phyloP scores from a whole-genome alignment of 768 basidiomycete species.

The Paxillus ammoniavirescens region DNA sequence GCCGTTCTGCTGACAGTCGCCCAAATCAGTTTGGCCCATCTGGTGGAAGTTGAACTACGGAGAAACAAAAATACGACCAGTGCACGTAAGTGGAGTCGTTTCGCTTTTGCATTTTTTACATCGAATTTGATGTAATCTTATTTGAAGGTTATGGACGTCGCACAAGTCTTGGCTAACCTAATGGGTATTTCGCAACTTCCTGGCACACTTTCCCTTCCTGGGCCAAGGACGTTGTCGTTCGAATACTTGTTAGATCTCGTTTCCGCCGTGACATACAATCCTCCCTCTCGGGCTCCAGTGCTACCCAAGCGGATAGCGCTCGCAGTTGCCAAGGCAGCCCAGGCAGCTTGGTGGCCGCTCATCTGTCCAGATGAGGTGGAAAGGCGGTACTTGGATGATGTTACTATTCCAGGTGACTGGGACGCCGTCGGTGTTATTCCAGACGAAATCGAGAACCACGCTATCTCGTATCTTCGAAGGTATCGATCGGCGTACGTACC shows the following conservation, averaged over 20 bases:
- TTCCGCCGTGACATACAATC: constrained; percentile 73
- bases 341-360: constrained; percentile 85
- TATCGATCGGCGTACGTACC: constrained; percentile 83
- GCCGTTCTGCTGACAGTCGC: constrained; percentile 11
- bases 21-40: constrained; percentile 68
- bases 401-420: constrained; percentile 76
- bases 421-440: constrained; percentile 77
- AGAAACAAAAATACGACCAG: constrained; percentile 84
- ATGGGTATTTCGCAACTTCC: constrained; percentile 59
- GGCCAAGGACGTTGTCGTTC: constrained; percentile 82
- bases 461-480: constrained; percentile 85
- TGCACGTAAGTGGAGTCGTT: constrained; percentile 63
- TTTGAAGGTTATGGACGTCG: constrained; percentile 85
- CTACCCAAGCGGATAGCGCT: constrained; percentile 74
- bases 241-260: constrained; percentile 81
- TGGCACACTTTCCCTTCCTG: constrained; percentile 79
- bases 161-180: constrained; percentile 84
- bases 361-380: constrained; percentile 89
- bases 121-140: constrained; percentile 13
- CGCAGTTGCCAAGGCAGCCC: constrained; percentile 59
- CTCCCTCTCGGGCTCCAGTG: constrained; percentile 67
- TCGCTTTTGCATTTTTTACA: constrained; percentile 15
- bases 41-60: constrained; percentile 94
- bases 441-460: constrained; percentile 82
- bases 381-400: constrained; percentile 84